Percentiles rank a stretch among this genome's conserved stretches.
Evolutionary conservation across 2,329 filamentous ascomycete species (phyloP).

Genomic region (Microsporum canis): DNA sequence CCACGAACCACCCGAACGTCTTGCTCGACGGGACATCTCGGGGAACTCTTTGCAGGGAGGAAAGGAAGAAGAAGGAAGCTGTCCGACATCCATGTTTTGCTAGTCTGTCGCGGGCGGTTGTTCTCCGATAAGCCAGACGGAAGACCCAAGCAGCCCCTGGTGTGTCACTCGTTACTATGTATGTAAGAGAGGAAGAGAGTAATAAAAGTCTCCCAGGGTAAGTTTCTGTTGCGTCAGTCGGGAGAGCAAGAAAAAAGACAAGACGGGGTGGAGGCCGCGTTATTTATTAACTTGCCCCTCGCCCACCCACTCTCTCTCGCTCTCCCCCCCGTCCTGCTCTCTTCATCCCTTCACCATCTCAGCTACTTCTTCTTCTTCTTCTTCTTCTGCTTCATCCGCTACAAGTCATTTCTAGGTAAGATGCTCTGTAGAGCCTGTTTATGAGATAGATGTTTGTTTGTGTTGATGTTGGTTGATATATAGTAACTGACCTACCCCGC

Average conservation of each 20-base stretch:
- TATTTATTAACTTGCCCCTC: conserved; percentile 13
- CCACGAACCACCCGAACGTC: not conserved
- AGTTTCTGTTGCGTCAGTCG: conserved; percentile 5
- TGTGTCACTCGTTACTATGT: not conserved
- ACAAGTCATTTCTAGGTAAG: not conserved
- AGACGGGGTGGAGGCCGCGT: not conserved
- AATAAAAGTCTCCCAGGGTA: not conserved
- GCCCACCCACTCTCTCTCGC: conserved; percentile 4
- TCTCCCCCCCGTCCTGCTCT: conserved; percentile 4
- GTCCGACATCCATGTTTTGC: not conserved
- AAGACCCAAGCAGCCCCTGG: not conserved
- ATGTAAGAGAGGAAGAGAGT: not conserved
- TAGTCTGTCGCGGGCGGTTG: not conserved
- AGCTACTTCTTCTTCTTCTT: not conserved
- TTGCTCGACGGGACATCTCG: not conserved
- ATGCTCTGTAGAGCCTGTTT: not conserved
- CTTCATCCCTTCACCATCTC: not conserved
- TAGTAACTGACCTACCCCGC: conserved; percentile 7
- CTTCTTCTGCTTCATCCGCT: not conserved
- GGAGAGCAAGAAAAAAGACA: not conserved
- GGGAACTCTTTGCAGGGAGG: not conserved
- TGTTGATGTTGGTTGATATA: not conserved
- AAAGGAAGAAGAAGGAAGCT: not conserved
- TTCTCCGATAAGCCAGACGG: not conserved
- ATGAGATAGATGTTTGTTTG: not conserved